phyloP scores from a whole-genome alignment of 345 rosid species.

The Syzygium aromaticum region DNA sequence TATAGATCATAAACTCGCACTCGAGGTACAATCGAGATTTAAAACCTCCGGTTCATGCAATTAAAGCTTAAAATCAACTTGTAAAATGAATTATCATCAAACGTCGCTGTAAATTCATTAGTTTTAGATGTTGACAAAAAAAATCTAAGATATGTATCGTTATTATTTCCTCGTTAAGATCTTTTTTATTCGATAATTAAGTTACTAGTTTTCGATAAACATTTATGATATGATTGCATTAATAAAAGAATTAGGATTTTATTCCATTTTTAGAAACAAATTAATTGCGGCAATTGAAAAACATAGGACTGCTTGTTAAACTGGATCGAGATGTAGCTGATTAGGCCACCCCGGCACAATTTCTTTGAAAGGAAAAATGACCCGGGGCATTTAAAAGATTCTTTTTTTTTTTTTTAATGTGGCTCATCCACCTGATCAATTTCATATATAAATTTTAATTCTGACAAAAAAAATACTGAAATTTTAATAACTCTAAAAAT shows the following conservation, averaged over 20 bases:
- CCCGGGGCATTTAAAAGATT: too few relatives aligned
- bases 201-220: not conserved
- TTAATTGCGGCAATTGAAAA: not conserved
- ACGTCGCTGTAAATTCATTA: too few relatives aligned
- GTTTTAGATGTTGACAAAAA: not conserved
- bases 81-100: too few relatives aligned
- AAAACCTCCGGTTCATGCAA: not conserved
- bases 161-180: not conserved
- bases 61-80: too few relatives aligned
- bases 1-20: not conserved
- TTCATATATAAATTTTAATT: not conserved
- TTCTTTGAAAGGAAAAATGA: not conserved
- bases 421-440: not conserved
- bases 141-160: not conserved
- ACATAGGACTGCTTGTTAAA: not conserved
- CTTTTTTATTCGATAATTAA: too few relatives aligned
- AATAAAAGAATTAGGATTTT: not conserved
- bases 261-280: not conserved
- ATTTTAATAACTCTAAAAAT: too few relatives aligned
- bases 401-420: not conserved
- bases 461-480: too few relatives aligned
- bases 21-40: not conserved
- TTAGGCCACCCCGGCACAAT: not conserved
- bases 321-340: not conserved
- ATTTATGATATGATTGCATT: not conserved